phyloP scores from a whole-genome alignment of 169 alveolate species.

The Babesia gibsoni region DNA sequence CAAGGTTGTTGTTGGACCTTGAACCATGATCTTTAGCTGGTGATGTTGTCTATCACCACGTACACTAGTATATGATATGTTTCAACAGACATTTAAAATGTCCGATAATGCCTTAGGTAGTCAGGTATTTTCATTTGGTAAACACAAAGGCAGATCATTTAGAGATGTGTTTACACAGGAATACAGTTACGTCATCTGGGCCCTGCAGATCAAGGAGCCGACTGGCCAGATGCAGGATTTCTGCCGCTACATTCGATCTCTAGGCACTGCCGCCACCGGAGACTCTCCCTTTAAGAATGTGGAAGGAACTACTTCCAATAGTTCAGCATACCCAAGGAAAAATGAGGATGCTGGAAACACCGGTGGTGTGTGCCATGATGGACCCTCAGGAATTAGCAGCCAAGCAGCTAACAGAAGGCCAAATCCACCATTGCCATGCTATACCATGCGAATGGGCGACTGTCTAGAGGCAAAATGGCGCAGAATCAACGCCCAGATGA shows the following conservation, averaged over 20 bases:
- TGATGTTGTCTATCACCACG: too few relatives aligned
- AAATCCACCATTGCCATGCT: neutral
- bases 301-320: too few relatives aligned
- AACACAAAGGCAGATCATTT: constrained; percentile 71
- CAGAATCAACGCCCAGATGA: neutral
- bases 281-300: too few relatives aligned
- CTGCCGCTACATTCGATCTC: constrained; percentile 44
- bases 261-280: constrained; percentile 4
- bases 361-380: too few relatives aligned
- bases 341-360: too few relatives aligned
- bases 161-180: constrained; percentile 67
- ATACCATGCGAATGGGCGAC: neutral
- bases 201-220: constrained; percentile 57
- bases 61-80: too few relatives aligned
- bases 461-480: constrained; percentile 36
- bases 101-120: neutral
- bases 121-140: constrained; percentile 65
- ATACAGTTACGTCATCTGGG: constrained; percentile 66
- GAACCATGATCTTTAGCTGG: too few relatives aligned
- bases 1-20: constrained; percentile 22
- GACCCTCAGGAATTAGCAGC: too few relatives aligned
- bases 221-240: constrained; percentile 62
- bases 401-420: too few relatives aligned
- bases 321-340: too few relatives aligned
- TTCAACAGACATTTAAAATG: constrained; percentile 9